These are phyloP conservation scores for Cystofilobasidium capitatum DNA, from an alignment of 768 basidiomycete species.

Conservation along the genomic window DNA sequence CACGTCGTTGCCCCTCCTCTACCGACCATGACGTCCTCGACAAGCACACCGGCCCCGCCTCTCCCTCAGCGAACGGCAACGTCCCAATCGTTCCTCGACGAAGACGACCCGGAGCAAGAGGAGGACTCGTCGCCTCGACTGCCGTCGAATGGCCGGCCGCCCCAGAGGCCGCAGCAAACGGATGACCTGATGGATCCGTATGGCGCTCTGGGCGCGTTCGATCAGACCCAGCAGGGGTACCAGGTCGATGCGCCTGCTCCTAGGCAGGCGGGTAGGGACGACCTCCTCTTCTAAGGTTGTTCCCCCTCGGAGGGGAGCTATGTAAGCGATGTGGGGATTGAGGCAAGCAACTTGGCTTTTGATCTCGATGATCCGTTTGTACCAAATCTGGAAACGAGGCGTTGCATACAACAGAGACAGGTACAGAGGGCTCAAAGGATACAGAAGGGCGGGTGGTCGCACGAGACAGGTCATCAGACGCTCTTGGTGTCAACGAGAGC, in stretches of 20 bases:
- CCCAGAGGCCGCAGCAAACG: background rate
- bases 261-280: conserved; percentile 51
- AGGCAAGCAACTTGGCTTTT: too few relatives aligned
- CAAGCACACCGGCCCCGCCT: conserved; percentile 27
- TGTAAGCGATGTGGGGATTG: background rate
- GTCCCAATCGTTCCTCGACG: conserved; percentile 22
- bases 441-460: too few relatives aligned
- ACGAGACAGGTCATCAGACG: too few relatives aligned
- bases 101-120: conserved; percentile 32
- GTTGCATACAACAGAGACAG: too few relatives aligned
- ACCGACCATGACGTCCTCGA: conserved; percentile 28
- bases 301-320: background rate
- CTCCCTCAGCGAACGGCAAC: background rate
- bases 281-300: conserved; percentile 50
- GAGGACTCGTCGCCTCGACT: conserved; percentile 33
- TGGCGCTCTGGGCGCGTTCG: conserved; percentile 56
- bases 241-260: conserved; percentile 63
- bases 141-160: conserved; percentile 32
- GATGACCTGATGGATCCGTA: conserved; percentile 58
- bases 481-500: background rate
- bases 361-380: too few relatives aligned
- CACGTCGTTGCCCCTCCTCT: conserved; percentile 36
- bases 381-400: too few relatives aligned
- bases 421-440: too few relatives aligned
- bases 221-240: conserved; percentile 35